Conservation (phyloP, 164 flowering plant species). For the Annona squamosa region DNA sequence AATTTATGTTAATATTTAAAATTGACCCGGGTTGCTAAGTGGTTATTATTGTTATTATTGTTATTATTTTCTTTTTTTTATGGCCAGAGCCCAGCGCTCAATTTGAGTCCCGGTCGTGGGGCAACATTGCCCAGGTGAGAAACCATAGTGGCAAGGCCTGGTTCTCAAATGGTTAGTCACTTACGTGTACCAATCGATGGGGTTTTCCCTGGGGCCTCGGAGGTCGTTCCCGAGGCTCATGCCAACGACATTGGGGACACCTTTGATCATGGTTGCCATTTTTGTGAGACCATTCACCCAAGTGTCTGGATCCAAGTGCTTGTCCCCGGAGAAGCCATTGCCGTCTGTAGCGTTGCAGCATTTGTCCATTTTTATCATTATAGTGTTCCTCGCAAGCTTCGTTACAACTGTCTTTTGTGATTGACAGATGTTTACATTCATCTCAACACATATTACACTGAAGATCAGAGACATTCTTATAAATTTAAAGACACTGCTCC, state of each 20-base stretch:
- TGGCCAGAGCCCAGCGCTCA: no score
- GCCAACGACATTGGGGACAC: slow-evolving; percentile 28
- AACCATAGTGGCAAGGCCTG: no score
- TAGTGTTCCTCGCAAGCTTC: slow-evolving; percentile 13
- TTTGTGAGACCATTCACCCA: slow-evolving; percentile 39
- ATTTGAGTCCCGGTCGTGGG: no score
- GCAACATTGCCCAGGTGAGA: no score
- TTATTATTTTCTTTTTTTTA: no score
- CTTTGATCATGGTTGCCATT: slow-evolving; percentile 22
- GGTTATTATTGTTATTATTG: no score
- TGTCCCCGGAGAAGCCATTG: slow-evolving; percentile 42
- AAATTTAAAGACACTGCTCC: no score
- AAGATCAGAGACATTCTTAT: no score
- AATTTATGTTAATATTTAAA: no score
- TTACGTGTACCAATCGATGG: slow-evolving; percentile 25
- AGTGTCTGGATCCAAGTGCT: slow-evolving; percentile 23
- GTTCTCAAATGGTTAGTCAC: not conserved
- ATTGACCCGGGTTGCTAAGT: no score
- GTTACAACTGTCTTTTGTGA: slow-evolving; percentile 15
- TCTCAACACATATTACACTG: no score
- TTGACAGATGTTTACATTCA: no score
- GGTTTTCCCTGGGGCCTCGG: slow-evolving; percentile 31
- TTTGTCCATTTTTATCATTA: slow-evolving; percentile 40
- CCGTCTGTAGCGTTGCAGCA: slow-evolving; percentile 34
- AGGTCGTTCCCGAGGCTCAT: slow-evolving; percentile 46